These are phyloP conservation scores for Ambrosia artemisiifolia DNA, from an alignment of 129 eudicot species.

Conservation along the genomic window DNA sequence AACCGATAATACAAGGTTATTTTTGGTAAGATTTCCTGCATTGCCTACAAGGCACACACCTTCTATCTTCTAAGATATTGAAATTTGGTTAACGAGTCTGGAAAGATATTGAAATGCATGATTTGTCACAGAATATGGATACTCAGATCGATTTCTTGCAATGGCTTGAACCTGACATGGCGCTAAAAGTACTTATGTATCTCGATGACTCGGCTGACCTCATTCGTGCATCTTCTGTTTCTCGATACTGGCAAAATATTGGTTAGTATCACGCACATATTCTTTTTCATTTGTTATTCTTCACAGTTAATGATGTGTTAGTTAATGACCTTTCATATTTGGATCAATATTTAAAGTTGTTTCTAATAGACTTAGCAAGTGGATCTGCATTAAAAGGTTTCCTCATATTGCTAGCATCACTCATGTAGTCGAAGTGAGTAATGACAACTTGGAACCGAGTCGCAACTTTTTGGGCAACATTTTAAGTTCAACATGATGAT, in stretches of 20 bases:
- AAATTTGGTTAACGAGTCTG: background rate
- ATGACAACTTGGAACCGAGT: constrained; percentile 27
- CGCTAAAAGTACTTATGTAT: constrained; percentile 35
- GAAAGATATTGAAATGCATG: background rate
- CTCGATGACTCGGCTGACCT: constrained; percentile 47
- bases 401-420: constrained; percentile 49
- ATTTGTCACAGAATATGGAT: constrained; percentile 20
- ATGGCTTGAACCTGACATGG: constrained; percentile 51
- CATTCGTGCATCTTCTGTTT: constrained; percentile 35
- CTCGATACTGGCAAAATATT: constrained; percentile 52
- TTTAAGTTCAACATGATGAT: background rate
- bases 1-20: background rate
- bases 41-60: too few species aligned
- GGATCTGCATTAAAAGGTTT: constrained; percentile 47
- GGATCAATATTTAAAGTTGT: constrained; percentile 44
- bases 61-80: too few species aligned
- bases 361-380: constrained; percentile 59
- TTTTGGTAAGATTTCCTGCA: background rate
- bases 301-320: background rate
- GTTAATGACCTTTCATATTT: background rate
- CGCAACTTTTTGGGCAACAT: constrained; percentile 16
- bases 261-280: constrained; percentile 35
- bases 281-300: background rate
- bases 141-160: constrained; percentile 42
- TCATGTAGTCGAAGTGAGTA: constrained; percentile 17